Percentiles rank a stretch among this genome's conserved stretches.
Conservation (phyloP, 768 basidiomycete species). For the Russula emetica region DNA sequence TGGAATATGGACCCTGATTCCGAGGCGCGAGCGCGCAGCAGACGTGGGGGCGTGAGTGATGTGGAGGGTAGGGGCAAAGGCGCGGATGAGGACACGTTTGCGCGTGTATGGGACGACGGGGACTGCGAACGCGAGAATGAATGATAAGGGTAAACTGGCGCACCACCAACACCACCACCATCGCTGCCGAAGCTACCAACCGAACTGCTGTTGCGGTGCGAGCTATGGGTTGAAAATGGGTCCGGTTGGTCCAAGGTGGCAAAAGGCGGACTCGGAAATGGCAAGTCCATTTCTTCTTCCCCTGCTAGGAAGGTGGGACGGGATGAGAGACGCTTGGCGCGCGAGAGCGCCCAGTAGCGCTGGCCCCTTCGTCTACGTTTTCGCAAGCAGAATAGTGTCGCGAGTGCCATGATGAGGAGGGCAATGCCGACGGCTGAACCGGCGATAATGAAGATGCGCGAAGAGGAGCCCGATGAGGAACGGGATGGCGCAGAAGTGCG, state of each 20-base stretch:
- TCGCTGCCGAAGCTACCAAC: neutral
- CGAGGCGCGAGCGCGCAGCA: conserved; percentile 21
- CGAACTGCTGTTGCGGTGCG: neutral
- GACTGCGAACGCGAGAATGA: neutral
- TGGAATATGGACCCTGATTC: conserved; percentile 27
- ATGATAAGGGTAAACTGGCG: neutral
- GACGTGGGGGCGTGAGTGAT: conserved; percentile 11
- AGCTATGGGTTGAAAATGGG: conserved; percentile 1
- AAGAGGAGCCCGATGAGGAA: conserved; percentile 6
- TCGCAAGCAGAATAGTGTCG: conserved; percentile 15
- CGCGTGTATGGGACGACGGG: neutral
- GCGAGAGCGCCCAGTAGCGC: conserved; percentile 22
- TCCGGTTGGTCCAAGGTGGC: neutral
- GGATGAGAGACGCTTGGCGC: conserved; percentile 12
- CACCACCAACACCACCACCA: neutral
- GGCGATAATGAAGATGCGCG: conserved; percentile 14
- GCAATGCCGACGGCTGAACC: conserved; percentile 18
- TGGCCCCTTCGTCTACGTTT: conserved; percentile 7
- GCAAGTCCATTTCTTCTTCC: conserved; percentile 26
- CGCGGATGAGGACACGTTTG: neutral
- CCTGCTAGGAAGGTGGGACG: conserved; percentile 20
- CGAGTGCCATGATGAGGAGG: conserved; percentile 17
- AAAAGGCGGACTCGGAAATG: neutral
- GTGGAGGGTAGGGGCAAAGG: neutral
- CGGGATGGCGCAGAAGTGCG: neutral